Conservation (phyloP, 371 early-diverging fungal genomes). For the Coemansia sp. region DNA sequence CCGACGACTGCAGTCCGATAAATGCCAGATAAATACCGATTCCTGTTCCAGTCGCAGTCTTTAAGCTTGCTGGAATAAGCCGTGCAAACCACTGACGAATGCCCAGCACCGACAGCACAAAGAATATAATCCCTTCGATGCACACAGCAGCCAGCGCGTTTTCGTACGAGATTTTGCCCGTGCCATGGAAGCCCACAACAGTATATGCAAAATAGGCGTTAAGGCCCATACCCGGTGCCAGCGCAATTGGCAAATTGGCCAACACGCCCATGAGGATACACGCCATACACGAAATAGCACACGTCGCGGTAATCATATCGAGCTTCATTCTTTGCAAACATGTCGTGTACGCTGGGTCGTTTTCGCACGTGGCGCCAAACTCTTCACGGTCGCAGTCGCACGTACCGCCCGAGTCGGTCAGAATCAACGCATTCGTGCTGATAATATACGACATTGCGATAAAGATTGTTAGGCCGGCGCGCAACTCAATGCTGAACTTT, state of each 20-base stretch:
- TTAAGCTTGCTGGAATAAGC: constrained; percentile 70
- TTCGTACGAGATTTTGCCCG: constrained; percentile 66
- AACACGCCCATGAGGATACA: constrained; percentile 67
- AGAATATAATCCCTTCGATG: constrained; percentile 76
- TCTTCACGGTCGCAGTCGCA: constrained; percentile 63
- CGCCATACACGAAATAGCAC: constrained; percentile 66
- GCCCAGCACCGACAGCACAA: constrained; percentile 69
- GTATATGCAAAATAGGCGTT: constrained; percentile 82
- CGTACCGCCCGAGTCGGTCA: constrained; percentile 74
- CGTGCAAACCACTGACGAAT: constrained; percentile 77
- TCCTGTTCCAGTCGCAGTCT: constrained; percentile 72
- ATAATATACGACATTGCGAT: constrained; percentile 74
- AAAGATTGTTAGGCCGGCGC: constrained; percentile 70
- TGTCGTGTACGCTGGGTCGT: constrained; percentile 58
- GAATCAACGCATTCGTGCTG: constrained; percentile 73
- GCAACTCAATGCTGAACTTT: constrained; percentile 64
- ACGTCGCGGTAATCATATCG: constrained; percentile 71
- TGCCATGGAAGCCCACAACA: constrained; percentile 75
- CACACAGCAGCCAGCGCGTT: constrained; percentile 77
- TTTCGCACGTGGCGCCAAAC: constrained; percentile 54
- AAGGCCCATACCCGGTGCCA: constrained; percentile 82
- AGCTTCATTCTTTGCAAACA: constrained; percentile 67
- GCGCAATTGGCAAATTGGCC: constrained; percentile 74
- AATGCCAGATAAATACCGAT: constrained; percentile 76
- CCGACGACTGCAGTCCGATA: constrained; percentile 73